Percentiles rank a stretch among this genome's conserved stretches.
Evolutionary conservation across 1,284 basidiomycete species (phyloP).

Genomic region (Puccinia novopanici): DNA sequence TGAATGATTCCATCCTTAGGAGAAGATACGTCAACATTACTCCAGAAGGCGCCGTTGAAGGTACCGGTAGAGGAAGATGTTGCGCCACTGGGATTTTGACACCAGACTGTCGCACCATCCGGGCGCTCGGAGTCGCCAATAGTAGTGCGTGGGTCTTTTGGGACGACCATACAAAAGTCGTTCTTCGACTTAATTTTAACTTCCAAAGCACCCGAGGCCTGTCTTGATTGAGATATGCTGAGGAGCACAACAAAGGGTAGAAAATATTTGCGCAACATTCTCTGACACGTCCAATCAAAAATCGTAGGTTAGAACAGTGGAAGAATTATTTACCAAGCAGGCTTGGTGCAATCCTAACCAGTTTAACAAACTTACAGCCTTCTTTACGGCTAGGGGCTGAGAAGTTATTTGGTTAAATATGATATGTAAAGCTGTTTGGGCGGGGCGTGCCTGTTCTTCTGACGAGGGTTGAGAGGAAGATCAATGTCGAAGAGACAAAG

Average conservation of each 20-base stretch:
- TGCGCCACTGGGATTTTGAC: conserved; percentile 42
- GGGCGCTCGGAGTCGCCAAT: conserved; percentile 51
- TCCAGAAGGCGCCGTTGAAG: conserved; percentile 52
- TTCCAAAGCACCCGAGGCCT: background rate
- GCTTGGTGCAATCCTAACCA: background rate
- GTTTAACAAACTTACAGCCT: background rate
- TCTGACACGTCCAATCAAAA: background rate
- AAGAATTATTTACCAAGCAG: background rate
- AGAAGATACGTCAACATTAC: conserved; percentile 43
- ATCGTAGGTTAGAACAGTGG: background rate
- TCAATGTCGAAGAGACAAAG: background rate
- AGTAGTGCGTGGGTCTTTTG: conserved; percentile 50
- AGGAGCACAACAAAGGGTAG: background rate
- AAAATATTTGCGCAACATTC: background rate
- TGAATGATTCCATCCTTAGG: conserved; percentile 42
- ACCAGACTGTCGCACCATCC: conserved; percentile 49
- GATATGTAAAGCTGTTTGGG: background rate
- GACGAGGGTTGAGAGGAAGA: background rate
- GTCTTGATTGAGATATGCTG: background rate
- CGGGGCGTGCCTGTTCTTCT: background rate
- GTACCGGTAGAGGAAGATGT: conserved; percentile 32
- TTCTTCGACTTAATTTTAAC: conserved; percentile 23
- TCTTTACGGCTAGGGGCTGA: background rate
- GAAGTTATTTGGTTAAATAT: background rate
- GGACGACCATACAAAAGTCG: conserved; percentile 53